phyloP scores from a whole-genome alignment of 176 grass and related monocot species.

The Saccharum spontaneum region DNA sequence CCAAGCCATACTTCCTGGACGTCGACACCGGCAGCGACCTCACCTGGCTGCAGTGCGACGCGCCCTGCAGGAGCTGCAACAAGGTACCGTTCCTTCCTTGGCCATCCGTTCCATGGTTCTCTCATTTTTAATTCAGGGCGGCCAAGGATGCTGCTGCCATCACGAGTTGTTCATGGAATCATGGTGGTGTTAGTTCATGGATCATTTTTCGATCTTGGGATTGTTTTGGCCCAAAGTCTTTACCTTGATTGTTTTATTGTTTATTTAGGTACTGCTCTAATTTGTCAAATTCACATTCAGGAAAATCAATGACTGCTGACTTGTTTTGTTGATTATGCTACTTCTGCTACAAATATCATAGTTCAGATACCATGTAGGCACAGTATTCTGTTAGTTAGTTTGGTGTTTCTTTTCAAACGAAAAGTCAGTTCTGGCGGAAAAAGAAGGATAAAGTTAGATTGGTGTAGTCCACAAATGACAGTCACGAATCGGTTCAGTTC shows the following conservation, averaged over 20 bases:
- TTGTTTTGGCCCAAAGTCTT: conserved; percentile 1
- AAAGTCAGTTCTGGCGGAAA: background rate
- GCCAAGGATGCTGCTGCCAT: background rate
- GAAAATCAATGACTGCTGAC: background rate
- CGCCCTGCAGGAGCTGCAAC: conserved; percentile 85
- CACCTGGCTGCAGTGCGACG: conserved; percentile 98
- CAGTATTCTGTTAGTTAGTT: background rate
- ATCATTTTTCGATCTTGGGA: background rate
- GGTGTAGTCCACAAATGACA: background rate
- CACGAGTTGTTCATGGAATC: background rate
- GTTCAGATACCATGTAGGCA: background rate
- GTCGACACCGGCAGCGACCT: conserved; percentile 98
- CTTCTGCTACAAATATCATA: background rate
- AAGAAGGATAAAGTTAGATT: background rate
- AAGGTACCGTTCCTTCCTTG: conserved; percentile 38
- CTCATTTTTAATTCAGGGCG: background rate
- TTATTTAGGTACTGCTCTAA: background rate
- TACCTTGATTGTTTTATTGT: background rate
- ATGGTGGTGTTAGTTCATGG: background rate
- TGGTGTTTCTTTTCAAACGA: background rate
- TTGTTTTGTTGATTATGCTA: background rate
- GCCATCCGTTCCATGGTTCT: background rate
- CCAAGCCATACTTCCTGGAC: conserved; percentile 88
- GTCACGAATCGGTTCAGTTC: background rate
- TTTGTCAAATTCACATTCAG: background rate